phyloP scores from a whole-genome alignment of 306 rosid species.

The Acacia melanoxylon region DNA sequence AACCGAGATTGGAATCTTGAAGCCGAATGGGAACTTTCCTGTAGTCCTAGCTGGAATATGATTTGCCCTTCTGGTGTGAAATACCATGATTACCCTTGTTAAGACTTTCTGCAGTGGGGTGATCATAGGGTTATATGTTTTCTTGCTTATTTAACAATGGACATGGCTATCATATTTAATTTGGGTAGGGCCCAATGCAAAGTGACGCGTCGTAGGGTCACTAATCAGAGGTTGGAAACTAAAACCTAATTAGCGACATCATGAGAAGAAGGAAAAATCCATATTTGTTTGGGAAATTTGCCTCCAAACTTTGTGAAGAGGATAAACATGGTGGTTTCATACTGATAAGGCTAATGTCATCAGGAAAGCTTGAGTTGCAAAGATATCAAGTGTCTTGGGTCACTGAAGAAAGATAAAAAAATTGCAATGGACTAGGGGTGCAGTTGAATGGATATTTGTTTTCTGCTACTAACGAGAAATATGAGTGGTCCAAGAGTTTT shows the following conservation, averaged over 20 bases:
- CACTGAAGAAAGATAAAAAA: constrained; percentile 25
- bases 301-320: constrained; percentile 44
- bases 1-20: not conserved
- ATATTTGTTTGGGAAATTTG: too few species aligned
- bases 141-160: not conserved
- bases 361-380: constrained; percentile 71
- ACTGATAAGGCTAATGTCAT: constrained; percentile 56
- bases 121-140: not conserved
- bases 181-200: constrained; percentile 1
- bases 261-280: not conserved
- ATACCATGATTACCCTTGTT: constrained; percentile 26
- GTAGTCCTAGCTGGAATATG: constrained; percentile 22
- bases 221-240: not conserved
- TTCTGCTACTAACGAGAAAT: constrained; percentile 42
- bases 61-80: not conserved
- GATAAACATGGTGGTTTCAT: constrained; percentile 71
- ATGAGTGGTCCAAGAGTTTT: constrained; percentile 37
- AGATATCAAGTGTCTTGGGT: constrained; percentile 56
- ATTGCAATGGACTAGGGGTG: constrained; percentile 32
- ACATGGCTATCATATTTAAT: not conserved
- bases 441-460: constrained; percentile 39
- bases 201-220: not conserved
- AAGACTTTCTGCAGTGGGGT: not conserved
- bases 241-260: constrained; percentile 7
- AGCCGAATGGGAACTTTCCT: not conserved